Conservation (phyloP, 2,329 filamentous ascomycete species). For the Alternaria sp. region DNA sequence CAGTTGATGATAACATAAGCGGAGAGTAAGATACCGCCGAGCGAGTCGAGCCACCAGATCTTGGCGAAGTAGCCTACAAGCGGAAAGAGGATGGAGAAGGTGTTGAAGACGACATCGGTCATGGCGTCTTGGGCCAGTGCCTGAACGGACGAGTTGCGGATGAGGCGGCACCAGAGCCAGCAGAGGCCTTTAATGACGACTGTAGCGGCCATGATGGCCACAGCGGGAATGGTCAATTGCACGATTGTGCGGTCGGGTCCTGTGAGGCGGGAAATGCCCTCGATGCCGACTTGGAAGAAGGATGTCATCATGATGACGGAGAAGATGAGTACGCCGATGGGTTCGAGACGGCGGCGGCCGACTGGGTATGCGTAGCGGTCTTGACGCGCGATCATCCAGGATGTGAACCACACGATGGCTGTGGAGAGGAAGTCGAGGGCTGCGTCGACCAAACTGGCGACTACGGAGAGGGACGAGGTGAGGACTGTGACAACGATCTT, state of each 20-base stretch:
- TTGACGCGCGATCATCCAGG: conserved; percentile 73
- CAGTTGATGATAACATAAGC: conserved; percentile 81
- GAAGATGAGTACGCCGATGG: conserved; percentile 79
- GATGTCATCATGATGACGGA: conserved; percentile 86
- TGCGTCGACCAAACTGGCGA: conserved; percentile 80
- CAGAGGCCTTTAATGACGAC: conserved; percentile 82
- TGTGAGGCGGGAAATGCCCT: conserved; percentile 71
- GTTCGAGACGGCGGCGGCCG: conserved; percentile 77
- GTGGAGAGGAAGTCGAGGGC: conserved; percentile 82
- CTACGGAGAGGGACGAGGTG: conserved; percentile 80
- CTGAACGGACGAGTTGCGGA: conserved; percentile 85
- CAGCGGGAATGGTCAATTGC: conserved; percentile 73
- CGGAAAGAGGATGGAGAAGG: conserved; percentile 86
- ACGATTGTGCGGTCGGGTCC: conserved; percentile 70
- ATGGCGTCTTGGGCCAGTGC: conserved; percentile 73
- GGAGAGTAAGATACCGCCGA: conserved; percentile 80
- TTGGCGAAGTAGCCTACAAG: conserved; percentile 77
- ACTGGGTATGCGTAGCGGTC: conserved; percentile 80
- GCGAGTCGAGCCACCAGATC: conserved; percentile 84
- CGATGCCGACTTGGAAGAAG: conserved; percentile 77
- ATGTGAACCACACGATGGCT: conserved; percentile 80
- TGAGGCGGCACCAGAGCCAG: conserved; percentile 87
- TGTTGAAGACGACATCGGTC: conserved; percentile 88
- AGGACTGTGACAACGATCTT: conserved; percentile 80
- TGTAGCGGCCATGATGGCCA: conserved; percentile 80